Evolutionary conservation across 495 filamentous ascomycete species (phyloP).

Genomic region (Aspergillus bridgeri): DNA sequence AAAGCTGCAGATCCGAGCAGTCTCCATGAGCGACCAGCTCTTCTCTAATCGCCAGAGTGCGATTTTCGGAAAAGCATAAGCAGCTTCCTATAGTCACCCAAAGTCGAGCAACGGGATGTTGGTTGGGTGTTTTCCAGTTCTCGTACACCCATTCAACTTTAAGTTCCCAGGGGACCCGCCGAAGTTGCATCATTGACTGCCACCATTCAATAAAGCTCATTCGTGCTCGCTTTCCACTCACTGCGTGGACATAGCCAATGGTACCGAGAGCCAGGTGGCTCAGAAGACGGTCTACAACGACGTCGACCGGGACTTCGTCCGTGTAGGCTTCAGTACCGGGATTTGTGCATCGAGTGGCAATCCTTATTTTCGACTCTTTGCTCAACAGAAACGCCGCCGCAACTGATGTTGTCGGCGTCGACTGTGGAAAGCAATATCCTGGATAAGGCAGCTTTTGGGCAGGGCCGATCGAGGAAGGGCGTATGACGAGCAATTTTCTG

Average conservation of each 20-base stretch:
- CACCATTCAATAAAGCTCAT: conserved; percentile 21
- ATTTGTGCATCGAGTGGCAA: conserved; percentile 15
- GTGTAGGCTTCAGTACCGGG: conserved; percentile 25
- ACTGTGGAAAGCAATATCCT: conserved; percentile 8
- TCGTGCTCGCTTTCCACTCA: conserved; percentile 23
- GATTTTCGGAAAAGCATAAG: conserved; percentile 26
- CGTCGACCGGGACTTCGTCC: conserved; percentile 36
- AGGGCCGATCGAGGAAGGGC: conserved; percentile 17
- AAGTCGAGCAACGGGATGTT: conserved; percentile 23
- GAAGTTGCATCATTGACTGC: conserved; percentile 23
- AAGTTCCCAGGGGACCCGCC: conserved; percentile 23
- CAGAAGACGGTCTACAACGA: conserved; percentile 27
- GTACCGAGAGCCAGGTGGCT: conserved; percentile 24
- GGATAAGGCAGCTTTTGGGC: conserved; percentile 10
- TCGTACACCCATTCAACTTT: conserved; percentile 20
- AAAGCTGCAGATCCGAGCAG: conserved; percentile 16
- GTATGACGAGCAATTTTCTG: conserved; percentile 14
- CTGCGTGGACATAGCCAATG: conserved; percentile 28
- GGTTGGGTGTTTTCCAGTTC: conserved; percentile 27
- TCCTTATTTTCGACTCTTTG: not conserved
- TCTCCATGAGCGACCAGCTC: conserved; percentile 10
- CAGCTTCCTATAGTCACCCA: conserved; percentile 31
- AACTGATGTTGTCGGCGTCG: not conserved
- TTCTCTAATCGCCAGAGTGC: conserved; percentile 12
- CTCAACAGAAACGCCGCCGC: not conserved